phyloP scores from a whole-genome alignment of 441 rosid species.

The Euphorbia schlechtendalii region DNA sequence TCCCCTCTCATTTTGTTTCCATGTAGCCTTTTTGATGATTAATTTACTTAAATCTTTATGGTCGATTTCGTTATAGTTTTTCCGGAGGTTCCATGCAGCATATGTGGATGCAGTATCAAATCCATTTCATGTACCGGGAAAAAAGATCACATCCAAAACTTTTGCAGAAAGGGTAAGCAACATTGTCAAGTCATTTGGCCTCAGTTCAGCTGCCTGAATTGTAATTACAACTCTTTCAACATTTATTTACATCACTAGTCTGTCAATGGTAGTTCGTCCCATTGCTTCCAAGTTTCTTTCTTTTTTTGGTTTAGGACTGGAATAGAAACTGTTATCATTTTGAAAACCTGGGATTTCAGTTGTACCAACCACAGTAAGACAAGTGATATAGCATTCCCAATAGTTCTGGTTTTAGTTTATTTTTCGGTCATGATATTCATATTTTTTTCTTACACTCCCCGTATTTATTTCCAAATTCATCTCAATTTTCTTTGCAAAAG shows the following conservation, averaged over 20 bases:
- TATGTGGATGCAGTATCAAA: slow-evolving; percentile 92
- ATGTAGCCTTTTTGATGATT: not conserved
- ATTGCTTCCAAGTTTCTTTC: not conserved
- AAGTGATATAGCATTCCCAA: not conserved
- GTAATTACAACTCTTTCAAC: slow-evolving; percentile 7
- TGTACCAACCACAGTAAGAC: slow-evolving; percentile 7
- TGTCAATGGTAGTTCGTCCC: slow-evolving; percentile 1
- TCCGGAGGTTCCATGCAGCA: slow-evolving; percentile 84
- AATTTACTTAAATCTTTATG: not conserved
- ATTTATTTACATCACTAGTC: not conserved
- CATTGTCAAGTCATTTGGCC: slow-evolving; percentile 78
- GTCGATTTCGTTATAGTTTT: slow-evolving; percentile 38
- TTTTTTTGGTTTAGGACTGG: not conserved
- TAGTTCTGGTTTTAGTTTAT: not conserved
- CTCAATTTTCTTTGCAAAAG: too few species aligned
- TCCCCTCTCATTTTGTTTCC: not conserved
- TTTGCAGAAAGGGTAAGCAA: slow-evolving; percentile 74
- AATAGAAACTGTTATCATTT: slow-evolving; percentile 8
- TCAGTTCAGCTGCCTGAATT: slow-evolving; percentile 42
- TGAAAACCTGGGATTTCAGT: not conserved
- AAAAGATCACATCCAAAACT: slow-evolving; percentile 81
- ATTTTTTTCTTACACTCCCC: too few species aligned
- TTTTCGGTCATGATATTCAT: too few species aligned
- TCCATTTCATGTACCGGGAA: slow-evolving; percentile 89
- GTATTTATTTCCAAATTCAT: too few species aligned